Base-by-base conservation (phyloP, 2,329 filamentous ascomycete genomes). In the Mycogone perniciosa region DNA sequence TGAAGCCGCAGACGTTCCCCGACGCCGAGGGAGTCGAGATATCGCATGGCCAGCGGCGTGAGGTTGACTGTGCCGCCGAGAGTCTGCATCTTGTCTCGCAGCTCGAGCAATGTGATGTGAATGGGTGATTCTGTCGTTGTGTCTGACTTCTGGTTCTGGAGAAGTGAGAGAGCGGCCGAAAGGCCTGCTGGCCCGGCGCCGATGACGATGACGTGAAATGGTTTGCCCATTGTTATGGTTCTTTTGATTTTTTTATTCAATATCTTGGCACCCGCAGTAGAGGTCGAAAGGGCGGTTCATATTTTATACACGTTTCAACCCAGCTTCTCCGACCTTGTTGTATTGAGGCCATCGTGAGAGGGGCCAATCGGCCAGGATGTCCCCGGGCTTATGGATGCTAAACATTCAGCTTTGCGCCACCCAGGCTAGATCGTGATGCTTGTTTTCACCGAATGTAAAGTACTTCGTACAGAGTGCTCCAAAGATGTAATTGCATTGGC, bases 21-120 rank as follows among this genome's bases (percentile, higher is more conserved):
- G 9, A 71, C 62, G 29, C 69, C 68, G 6, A 76, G 59, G 13
- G 64, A 59, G 31, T 68, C 63, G 4, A 81, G 67, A 3, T 76
- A 62, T 2, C 71, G 65, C 5, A 75, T 62, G 7, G 71, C 71
- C 50, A 74, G 70, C 1, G 73, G 72, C 2, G 73, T 74, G n/a
- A 76, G 64, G 58, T 73, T 73, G 44, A 76, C 64, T 7, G 72
- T 67, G 58, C 76, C 67, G 56, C 71, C 64, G 55, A 74, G 71
- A 0, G 72, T 72, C 9, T 72, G 69, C 4, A 73, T 69, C 33
- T 64, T 58, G 2, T 70, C 64, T 1, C 75, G 71, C 41, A 76
- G 67, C 58, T 79, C 76, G 56, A 71, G 76, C 51, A 79, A 67
- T 38, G 69, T 71, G 57, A 77, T 51, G 20, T 33, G 8, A 9